phyloP scores from a whole-genome alignment of 768 basidiomycete species.

The Symmetrospora coprosmae region DNA sequence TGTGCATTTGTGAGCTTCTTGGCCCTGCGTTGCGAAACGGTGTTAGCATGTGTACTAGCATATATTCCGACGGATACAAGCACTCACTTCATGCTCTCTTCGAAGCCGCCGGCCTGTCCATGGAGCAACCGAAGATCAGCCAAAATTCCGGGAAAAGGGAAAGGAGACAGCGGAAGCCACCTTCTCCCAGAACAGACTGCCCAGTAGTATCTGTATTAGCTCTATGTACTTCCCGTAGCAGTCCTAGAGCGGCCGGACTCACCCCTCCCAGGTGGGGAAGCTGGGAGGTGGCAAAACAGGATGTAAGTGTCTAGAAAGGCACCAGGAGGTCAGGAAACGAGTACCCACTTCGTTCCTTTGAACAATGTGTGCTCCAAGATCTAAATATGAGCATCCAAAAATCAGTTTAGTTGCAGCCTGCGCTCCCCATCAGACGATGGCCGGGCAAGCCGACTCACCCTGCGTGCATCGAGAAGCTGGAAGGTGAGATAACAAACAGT shows the following conservation, averaged over 20 bases:
- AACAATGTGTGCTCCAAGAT: conserved; percentile 94
- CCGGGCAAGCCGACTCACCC: no score
- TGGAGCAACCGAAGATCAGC: background rate
- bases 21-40: no score
- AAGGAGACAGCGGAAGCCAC: background rate
- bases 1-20: conserved; percentile 97
- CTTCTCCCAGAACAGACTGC: conserved; percentile 61
- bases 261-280: conserved; percentile 19
- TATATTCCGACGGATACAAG: conserved; percentile 33
- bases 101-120: conserved; percentile 75
- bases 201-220: background rate
- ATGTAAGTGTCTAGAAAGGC: no score
- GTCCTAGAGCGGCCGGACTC: background rate
- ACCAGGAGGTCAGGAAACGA: background rate
- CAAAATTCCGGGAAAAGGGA: background rate
- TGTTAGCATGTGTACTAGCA: background rate
- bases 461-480: no score
- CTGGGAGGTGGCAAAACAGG: background rate
- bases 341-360: conserved; percentile 55
- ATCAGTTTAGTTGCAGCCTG: background rate
- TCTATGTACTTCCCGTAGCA: background rate
- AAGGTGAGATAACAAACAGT: no score
- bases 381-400: no score
- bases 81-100: conserved; percentile 88
- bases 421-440: background rate